These are phyloP conservation scores for Tricholoma flavovirens DNA, from an alignment of 768 basidiomycete genomes.

Conservation along the genomic window DNA sequence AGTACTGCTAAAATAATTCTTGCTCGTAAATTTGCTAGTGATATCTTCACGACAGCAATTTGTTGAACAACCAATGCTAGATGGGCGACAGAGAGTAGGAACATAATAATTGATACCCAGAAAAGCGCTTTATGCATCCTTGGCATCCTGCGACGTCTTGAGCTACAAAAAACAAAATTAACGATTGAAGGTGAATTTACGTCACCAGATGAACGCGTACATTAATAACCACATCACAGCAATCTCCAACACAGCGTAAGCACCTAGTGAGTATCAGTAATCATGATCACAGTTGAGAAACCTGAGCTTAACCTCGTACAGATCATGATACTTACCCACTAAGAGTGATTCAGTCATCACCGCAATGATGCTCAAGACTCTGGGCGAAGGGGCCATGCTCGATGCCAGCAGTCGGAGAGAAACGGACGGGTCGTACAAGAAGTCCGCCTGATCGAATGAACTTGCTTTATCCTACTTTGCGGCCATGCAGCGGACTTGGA, in stretches of 20 bases:
- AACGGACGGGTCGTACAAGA: not conserved
- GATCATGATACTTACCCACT: constrained; percentile 3
- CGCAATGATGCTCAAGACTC: not conserved
- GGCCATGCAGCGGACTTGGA: too few species aligned
- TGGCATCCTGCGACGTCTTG: not conserved
- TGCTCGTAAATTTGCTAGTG: not conserved
- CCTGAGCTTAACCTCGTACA: not conserved
- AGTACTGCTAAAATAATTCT: constrained; percentile 2
- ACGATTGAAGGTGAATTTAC: not conserved
- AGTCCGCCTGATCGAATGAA: too few species aligned
- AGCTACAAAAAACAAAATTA: not conserved
- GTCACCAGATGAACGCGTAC: not conserved
- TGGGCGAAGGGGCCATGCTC: not conserved
- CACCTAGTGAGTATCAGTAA: not conserved
- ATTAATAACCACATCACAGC: not conserved
- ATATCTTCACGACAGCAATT: not conserved
- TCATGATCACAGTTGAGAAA: not conserved
- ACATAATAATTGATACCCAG: constrained; percentile 8
- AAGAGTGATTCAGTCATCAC: constrained; percentile 4
- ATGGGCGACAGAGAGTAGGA: constrained; percentile 7
- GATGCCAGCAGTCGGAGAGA: not conserved
- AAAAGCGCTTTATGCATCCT: constrained; percentile 6
- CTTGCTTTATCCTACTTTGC: too few species aligned
- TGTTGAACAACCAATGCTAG: constrained; percentile 8
- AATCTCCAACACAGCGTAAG: not conserved